phyloP scores from a whole-genome alignment of 2,329 filamentous ascomycete species.

The Fusarium nematophilum region DNA sequence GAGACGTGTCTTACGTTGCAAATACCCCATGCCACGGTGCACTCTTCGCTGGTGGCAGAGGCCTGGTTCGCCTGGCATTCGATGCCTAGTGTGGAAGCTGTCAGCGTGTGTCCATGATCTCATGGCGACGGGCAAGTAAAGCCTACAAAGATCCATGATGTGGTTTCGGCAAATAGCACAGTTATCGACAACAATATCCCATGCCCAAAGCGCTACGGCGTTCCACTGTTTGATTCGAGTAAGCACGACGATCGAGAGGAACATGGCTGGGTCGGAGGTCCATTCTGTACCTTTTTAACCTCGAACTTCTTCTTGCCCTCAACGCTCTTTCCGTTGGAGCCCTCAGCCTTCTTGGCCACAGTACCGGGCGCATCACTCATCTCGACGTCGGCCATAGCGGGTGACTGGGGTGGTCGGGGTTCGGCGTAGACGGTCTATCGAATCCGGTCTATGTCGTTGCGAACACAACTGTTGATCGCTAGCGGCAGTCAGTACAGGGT shows the following conservation, averaged over 20 bases:
- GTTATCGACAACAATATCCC: slow-evolving; percentile 99
- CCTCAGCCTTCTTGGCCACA: slow-evolving; percentile 65
- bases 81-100: slow-evolving; percentile 71
- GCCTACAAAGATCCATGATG: slow-evolving; percentile 97
- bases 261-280: neutral
- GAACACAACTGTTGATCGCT: slow-evolving; percentile 5
- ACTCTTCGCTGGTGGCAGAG: slow-evolving; percentile 96
- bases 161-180: slow-evolving; percentile 99
- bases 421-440: slow-evolving; percentile 2
- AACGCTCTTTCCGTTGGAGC: slow-evolving; percentile 59
- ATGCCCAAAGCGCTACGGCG: slow-evolving; percentile 96
- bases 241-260: slow-evolving; percentile 5
- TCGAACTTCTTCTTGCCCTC: slow-evolving; percentile 96
- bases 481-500: slow-evolving; percentile 5
- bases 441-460: neutral
- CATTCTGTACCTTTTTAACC: slow-evolving; percentile 88
- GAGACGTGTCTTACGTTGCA: slow-evolving; percentile 81
- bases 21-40: slow-evolving; percentile 98
- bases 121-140: neutral
- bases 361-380: slow-evolving; percentile 85
- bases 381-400: slow-evolving; percentile 89
- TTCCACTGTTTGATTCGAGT: slow-evolving; percentile 78
- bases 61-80: slow-evolving; percentile 99
- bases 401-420: neutral
- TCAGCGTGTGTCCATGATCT: slow-evolving; percentile 22